Conservation (phyloP, 2,329 filamentous ascomycete species). For the Neonectria punicea region DNA sequence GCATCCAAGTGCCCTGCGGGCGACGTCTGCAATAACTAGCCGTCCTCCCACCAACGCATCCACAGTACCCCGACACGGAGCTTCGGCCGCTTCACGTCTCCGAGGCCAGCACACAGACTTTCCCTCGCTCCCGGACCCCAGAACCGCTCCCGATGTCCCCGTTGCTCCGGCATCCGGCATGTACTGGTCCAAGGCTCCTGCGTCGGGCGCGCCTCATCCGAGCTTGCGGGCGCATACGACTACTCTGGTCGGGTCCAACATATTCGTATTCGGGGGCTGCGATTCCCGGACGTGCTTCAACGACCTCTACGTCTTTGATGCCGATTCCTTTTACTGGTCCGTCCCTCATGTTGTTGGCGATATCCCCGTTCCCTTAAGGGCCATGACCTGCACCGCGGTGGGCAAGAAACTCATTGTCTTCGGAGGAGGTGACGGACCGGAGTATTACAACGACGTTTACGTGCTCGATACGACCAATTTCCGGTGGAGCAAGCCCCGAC, state of each 20-base stretch:
- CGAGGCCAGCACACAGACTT: conserved; percentile 60
- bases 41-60: conserved; percentile 43
- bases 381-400: conserved; percentile 78
- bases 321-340: conserved; percentile 77
- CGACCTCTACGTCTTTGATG: conserved; percentile 75
- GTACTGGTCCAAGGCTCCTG: conserved; percentile 76
- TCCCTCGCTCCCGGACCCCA: conserved; percentile 67
- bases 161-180: conserved; percentile 74
- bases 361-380: conserved; percentile 71
- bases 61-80: conserved; percentile 28
- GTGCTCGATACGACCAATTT: conserved; percentile 78
- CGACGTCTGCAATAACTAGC: conserved; percentile 63
- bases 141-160: conserved; percentile 67
- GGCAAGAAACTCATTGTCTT: conserved; percentile 77
- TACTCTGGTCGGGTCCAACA: conserved; percentile 72
- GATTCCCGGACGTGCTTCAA: conserved; percentile 75
- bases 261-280: conserved; percentile 77
- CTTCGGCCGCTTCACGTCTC: conserved; percentile 40
- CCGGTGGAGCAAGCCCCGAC: conserved; percentile 71
- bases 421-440: conserved; percentile 75
- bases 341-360: conserved; percentile 72
- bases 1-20: conserved; percentile 59
- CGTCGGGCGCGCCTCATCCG: conserved; percentile 70
- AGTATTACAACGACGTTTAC: conserved; percentile 78
- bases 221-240: conserved; percentile 74